Base-by-base conservation (phyloP, 257 asterid species). In the Solanum chmielewskii region DNA sequence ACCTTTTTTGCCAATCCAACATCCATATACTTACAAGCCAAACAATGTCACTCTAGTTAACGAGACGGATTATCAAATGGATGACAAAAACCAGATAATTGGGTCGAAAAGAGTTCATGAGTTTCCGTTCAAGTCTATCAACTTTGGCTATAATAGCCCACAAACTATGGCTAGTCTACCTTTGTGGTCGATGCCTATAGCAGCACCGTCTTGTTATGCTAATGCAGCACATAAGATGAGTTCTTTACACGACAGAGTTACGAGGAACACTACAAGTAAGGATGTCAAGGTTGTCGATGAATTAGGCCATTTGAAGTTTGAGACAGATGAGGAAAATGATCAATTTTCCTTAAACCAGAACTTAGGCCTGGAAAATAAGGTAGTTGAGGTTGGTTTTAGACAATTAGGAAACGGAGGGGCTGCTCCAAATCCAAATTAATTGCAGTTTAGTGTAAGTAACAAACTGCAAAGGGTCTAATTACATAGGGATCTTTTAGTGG, bases 91-190 rank as follows among this genome's bases (percentile, higher is more conserved):
- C 7, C 92, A 87, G 31, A 31, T 88, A 71, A 84, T 86, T 13
- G 94, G 94, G 69, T 87, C 87, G 31, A 94, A 94, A 84, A 90
- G 95, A 88, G 92, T 85, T 84, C 86, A 89, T 47, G 86, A 86
- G 39, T 89, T 89, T 4, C 92, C 94, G 7, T 29, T 86, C 23
- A 94, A 92, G 90, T 90, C 95, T 71, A 82, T 90, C 87, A 92
- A 87, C 87, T 87, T 92, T 35, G 97, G 98, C 83, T 66, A 88
- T 83, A 91, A 89, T 85, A 90, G 89, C 88, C 93, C 96, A 21
- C 94, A 95, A 62, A 85, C 59, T 45, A 84, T 45, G 91, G 88
- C 90, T 73, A 45, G 47, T 73, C 83, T 77, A 27, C 92, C 93
- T 45, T 16, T 91, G 83, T 95, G 93, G 93, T 87, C 97, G 64